Evolutionary conservation across 2,329 filamentous ascomycete species (phyloP), one percentile per base, ranked within the genome.

Genomic region (Hypomyces perniciosus): DNA sequence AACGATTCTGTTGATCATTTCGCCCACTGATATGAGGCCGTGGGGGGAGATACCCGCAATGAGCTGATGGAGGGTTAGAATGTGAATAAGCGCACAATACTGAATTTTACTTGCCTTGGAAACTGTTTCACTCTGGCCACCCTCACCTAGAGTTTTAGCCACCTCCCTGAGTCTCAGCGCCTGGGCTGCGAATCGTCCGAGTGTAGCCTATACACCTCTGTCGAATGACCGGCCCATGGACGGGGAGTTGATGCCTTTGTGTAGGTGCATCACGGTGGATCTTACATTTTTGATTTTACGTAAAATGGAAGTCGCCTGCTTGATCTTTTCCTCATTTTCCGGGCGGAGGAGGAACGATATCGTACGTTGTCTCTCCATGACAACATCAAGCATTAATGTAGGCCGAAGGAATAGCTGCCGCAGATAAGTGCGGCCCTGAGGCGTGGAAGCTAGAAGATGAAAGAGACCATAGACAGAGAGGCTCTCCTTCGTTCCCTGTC

Each of bases 391-490:
- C 53, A 93, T 79, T 28, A 84, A 73, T 30, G 83, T 88, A 26
- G 93, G 93, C 0, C 87, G 83, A 6, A 96, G 71, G 57, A 99
- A 93, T 46, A 87, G 79, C 59, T 88, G 85, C n/a, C 88, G 84
- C 5, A 99, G 75, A 40, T 79, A 77, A 28, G 72, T 63, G 58
- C 83, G 89, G 0, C 93, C 93, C 64, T 96, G 90, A 1, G 86
- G 78, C 4, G 90, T 96, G 50, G 79, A 79, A 28, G 86, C 83
- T 30, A 93, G 72, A 50, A 82, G 76, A 52, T 86, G 82, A 54
- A 96, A 95, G 0, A 97, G 72, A 0, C 88, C 91, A 65, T 87
- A 96, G 0, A 96, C 71, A 0, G 89, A 97, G 1, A 93, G 75
- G 12, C 83, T 86, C 69, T 95, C 90, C 65, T 92, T 96, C 1